phyloP scores from a whole-genome alignment of 1,284 basidiomycete species.

The Wolfiporia cocos region DNA sequence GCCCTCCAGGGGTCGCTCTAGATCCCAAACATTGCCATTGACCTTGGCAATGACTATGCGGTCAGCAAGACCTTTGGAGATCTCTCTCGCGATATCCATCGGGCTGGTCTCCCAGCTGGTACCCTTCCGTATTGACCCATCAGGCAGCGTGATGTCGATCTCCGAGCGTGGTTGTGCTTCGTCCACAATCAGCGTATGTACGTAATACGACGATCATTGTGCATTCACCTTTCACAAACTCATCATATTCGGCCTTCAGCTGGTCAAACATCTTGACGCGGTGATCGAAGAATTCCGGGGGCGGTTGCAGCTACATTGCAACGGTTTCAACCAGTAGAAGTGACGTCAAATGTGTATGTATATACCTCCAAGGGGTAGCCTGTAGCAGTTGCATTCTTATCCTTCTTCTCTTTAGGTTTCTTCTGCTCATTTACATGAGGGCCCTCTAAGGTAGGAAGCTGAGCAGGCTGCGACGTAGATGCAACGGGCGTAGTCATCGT shows the following conservation, averaged over 20 bases:
- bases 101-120: constrained; percentile 97
- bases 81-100: constrained; percentile 83
- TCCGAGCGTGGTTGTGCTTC: constrained; percentile 81
- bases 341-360: constrained; percentile 1
- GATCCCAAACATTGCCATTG: constrained; percentile 89
- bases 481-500: constrained; percentile 29
- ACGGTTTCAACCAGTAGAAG: neutral
- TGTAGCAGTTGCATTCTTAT: constrained; percentile 37
- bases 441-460: constrained; percentile 27
- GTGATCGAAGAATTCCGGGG: constrained; percentile 84
- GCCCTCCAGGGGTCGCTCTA: constrained; percentile 88
- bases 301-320: constrained; percentile 64
- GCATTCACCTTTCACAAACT: constrained; percentile 65
- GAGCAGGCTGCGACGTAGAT: constrained; percentile 32
- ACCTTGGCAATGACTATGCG: constrained; percentile 94
- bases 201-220: neutral
- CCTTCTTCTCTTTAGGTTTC: constrained; percentile 48
- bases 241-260: constrained; percentile 84
- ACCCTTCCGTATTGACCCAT: constrained; percentile 81
- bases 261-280: constrained; percentile 90
- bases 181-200: neutral
- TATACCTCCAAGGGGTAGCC: constrained; percentile 60
- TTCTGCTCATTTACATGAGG: constrained; percentile 29
- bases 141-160: constrained; percentile 83
- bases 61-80: constrained; percentile 88